A percentile compares a stretch with the other conserved stretches of the same genome.
Evolutionary conservation across 1,284 basidiomycete species (phyloP).

Genomic region (Athelia sp.): DNA sequence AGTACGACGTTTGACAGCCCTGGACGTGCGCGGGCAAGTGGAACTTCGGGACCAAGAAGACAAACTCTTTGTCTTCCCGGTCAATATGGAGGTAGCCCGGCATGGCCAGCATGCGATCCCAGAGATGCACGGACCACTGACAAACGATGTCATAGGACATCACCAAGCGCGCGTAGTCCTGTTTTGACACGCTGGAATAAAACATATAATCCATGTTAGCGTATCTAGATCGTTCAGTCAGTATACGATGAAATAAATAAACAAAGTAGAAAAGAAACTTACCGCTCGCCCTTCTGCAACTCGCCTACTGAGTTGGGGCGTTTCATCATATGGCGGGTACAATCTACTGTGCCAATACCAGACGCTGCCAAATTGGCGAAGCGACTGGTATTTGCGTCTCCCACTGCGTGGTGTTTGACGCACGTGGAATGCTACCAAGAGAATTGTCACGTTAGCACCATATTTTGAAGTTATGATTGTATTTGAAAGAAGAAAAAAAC

Average conservation of each 20-base stretch:
- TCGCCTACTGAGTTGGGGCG: constrained; percentile 11
- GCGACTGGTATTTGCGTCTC: constrained; percentile 8
- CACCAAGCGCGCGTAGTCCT: neutral
- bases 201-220: constrained; percentile 17
- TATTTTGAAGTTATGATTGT: too few relatives aligned
- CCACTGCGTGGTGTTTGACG: constrained; percentile 5
- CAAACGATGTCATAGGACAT: constrained; percentile 15
- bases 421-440: neutral
- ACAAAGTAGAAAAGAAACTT: constrained; percentile 5
- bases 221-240: constrained; percentile 8
- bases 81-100: neutral
- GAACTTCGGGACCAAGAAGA: neutral
- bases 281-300: constrained; percentile 16
- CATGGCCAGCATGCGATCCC: constrained; percentile 1
- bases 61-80: neutral
- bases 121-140: constrained; percentile 13
- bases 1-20: neutral
- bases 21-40: constrained; percentile 1
- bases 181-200: constrained; percentile 1
- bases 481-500: neutral
- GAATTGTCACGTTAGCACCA: neutral
- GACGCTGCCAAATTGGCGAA: constrained; percentile 4
- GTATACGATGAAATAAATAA: neutral
- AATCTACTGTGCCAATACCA: constrained; percentile 11
- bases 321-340: constrained; percentile 10